Conservation (phyloP, 2,329 filamentous ascomycete genomes). For the Xylariomycetidae sp. region DNA sequence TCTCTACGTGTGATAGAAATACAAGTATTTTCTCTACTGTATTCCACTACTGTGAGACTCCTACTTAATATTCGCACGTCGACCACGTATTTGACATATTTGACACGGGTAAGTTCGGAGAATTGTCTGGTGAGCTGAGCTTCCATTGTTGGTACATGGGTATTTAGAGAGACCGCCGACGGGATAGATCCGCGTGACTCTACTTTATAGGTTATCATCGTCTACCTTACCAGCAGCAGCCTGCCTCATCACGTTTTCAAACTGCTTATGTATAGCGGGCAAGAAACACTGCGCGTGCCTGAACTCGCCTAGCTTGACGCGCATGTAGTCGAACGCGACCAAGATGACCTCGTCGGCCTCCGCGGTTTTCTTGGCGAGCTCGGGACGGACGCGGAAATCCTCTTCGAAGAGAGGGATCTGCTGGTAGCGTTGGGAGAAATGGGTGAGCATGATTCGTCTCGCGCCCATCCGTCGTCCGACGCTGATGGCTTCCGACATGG, state of each 20-base stretch:
- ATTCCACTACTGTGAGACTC: too few relatives aligned
- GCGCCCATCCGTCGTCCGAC: conserved; percentile 76
- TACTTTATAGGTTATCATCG: too few relatives aligned
- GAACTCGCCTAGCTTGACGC: conserved; percentile 41
- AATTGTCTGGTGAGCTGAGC: too few relatives aligned
- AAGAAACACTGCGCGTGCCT: conserved; percentile 27
- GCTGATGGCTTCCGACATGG: conserved; percentile 75
- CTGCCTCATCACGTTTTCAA: conserved; percentile 20
- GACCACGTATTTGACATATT: too few relatives aligned
- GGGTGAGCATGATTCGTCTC: conserved; percentile 75
- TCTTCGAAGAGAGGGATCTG: conserved; percentile 55
- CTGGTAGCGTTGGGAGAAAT: conserved; percentile 92
- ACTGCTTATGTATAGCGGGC: conserved; percentile 24
- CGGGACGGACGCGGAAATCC: conserved; percentile 14
- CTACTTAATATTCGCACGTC: too few relatives aligned
- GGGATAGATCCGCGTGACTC: too few relatives aligned
- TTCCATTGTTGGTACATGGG: too few relatives aligned
- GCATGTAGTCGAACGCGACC: conserved; percentile 76
- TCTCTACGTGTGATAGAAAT: too few relatives aligned
- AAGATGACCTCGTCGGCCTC: conserved; percentile 51
- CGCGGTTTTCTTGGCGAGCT: conserved; percentile 27
- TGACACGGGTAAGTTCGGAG: too few relatives aligned
- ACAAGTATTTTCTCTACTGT: too few relatives aligned
- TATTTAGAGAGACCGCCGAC: too few relatives aligned
- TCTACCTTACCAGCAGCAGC: too few relatives aligned